Conservation (phyloP, 2,329 filamentous ascomycete genomes). For the Beauveria australis region DNA sequence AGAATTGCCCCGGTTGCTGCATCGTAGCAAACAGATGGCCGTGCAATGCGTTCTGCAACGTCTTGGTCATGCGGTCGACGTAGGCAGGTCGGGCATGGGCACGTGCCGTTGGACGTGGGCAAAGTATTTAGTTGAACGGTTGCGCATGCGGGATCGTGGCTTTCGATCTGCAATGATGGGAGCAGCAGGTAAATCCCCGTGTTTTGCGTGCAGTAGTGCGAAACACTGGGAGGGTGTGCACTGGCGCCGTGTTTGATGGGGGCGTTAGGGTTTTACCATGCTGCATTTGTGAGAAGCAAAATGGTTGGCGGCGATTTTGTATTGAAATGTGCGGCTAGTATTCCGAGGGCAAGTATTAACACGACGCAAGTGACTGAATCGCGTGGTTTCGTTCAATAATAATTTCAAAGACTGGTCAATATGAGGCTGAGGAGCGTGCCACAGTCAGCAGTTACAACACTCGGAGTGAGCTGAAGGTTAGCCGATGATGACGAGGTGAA, state of each 20-base stretch:
- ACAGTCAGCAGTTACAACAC: background rate
- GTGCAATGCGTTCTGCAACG: background rate
- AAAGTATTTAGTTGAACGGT: background rate
- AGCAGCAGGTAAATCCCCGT: background rate
- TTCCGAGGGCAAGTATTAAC: too few relatives aligned
- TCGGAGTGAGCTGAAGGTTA: background rate
- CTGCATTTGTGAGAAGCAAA: too few relatives aligned
- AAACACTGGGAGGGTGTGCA: background rate
- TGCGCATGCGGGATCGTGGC: background rate
- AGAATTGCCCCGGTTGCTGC: background rate
- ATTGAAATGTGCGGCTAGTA: background rate
- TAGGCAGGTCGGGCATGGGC: background rate
- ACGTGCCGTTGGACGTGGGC: background rate
- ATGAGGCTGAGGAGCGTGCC: background rate
- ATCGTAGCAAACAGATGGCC: background rate
- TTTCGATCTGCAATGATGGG: background rate
- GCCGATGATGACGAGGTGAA: background rate
- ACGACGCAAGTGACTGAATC: background rate
- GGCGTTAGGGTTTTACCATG: too few relatives aligned
- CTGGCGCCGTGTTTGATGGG: background rate
- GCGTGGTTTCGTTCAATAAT: background rate
- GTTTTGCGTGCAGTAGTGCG: background rate
- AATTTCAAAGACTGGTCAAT: background rate
- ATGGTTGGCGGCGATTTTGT: background rate
- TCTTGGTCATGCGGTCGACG: background rate